These are phyloP conservation scores for Tuber umbilicatum DNA, from an alignment of 495 filamentous ascomycete genomes.

Conservation along the genomic window DNA sequence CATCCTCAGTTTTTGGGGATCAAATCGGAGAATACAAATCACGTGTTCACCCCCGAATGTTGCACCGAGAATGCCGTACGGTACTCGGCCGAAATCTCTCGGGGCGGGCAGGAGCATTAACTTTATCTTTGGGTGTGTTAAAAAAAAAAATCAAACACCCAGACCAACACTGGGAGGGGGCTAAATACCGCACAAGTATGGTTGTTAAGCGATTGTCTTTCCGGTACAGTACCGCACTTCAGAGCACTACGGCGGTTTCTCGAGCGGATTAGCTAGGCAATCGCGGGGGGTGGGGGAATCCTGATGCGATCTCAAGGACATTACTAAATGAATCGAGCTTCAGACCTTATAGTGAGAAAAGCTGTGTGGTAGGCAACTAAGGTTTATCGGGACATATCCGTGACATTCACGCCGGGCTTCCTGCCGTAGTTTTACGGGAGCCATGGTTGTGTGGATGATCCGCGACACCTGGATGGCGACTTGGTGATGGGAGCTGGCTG, in stretches of 20 bases:
- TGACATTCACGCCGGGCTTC: not conserved
- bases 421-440: not conserved
- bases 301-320: not conserved
- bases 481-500: not conserved
- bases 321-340: not conserved
- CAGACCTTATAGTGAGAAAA: not conserved
- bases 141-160: not conserved
- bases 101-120: not conserved
- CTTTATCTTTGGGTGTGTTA: not conserved
- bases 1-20: not conserved
- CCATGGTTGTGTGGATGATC: constrained; percentile 3
- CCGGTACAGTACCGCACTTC: not conserved
- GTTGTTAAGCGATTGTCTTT: not conserved
- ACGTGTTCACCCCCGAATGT: not conserved
- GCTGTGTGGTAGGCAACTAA: not conserved
- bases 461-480: not conserved
- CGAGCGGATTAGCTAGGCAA: not conserved
- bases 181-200: too few species aligned
- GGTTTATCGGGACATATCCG: not conserved
- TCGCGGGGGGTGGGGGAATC: not conserved
- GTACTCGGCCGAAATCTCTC: not conserved
- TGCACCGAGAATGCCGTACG: not conserved
- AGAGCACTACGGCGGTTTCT: not conserved
- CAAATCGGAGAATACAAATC: not conserved
- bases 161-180: not conserved